A percentile compares a stretch with the other conserved stretches of the same genome.
Conservation (phyloP, 768 basidiomycete genomes). For the Suillus subluteus region DNA sequence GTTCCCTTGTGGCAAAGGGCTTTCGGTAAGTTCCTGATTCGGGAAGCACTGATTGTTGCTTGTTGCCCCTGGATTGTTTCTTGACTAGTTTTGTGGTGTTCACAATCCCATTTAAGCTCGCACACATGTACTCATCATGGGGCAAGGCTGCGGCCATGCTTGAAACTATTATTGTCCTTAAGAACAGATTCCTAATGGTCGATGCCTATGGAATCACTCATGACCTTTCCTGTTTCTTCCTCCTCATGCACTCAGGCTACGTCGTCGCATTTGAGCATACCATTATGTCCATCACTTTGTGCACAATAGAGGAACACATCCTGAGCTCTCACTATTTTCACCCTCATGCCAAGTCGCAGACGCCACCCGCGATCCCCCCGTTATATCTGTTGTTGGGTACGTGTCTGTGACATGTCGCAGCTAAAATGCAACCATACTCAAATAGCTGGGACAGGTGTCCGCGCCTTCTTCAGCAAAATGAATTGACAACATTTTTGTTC, state of each 20-base stretch:
- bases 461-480: background rate
- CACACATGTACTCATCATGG: background rate
- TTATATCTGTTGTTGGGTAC: background rate
- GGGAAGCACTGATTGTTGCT: background rate
- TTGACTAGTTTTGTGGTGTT: background rate
- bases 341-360: background rate
- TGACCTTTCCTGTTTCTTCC: background rate
- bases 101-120: background rate
- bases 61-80: background rate
- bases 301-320: background rate
- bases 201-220: background rate
- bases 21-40: background rate
- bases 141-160: background rate
- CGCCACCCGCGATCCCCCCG: background rate
- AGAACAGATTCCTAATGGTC: background rate
- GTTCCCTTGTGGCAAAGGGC: background rate
- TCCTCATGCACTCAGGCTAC: background rate
- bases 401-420: background rate
- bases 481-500: background rate
- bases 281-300: background rate
- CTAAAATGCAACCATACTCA: background rate
- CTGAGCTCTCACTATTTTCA: background rate
- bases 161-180: background rate
- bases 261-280: background rate
- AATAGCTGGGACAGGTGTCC: background rate